Percentiles rank a stretch among this genome's conserved stretches.
Conservation (phyloP, 2,329 filamentous ascomycete species). For the Phaeoacremonium minimum region DNA sequence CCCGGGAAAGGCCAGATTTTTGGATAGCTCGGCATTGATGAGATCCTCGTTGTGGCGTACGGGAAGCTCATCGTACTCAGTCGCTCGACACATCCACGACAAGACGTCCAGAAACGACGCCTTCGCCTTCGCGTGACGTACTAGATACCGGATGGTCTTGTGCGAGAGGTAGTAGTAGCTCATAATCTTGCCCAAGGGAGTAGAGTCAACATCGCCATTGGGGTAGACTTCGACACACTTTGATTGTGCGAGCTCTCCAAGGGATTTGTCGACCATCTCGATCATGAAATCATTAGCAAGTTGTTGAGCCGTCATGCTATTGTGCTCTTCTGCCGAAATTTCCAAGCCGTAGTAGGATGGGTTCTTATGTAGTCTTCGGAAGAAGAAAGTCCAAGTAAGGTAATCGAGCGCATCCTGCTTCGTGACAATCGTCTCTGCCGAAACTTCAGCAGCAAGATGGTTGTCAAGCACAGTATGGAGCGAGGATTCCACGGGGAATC, state of each 20-base stretch:
- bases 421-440: slow-evolving; percentile 84
- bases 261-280: slow-evolving; percentile 81
- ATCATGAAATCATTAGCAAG: slow-evolving; percentile 94
- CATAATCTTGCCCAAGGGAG: slow-evolving; percentile 95
- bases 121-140: slow-evolving; percentile 67
- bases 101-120: slow-evolving; percentile 79
- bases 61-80: slow-evolving; percentile 95
- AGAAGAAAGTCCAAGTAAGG: slow-evolving; percentile 99
- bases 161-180: slow-evolving; percentile 98
- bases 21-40: slow-evolving; percentile 86
- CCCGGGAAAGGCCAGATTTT: slow-evolving; percentile 65
- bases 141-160: slow-evolving; percentile 84
- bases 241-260: slow-evolving; percentile 76
- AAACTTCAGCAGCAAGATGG: slow-evolving; percentile 92
- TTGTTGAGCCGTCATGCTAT: slow-evolving; percentile 77
- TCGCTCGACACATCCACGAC: slow-evolving; percentile 88
- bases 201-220: slow-evolving; percentile 86
- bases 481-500: slow-evolving; percentile 95
- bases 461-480: slow-evolving; percentile 96
- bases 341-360: slow-evolving; percentile 96
- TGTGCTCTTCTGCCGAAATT: slow-evolving; percentile 89
- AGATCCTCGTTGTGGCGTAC: slow-evolving; percentile 98
- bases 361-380: slow-evolving; percentile 94
- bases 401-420: slow-evolving; percentile 98
- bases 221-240: slow-evolving; percentile 78